Base-by-base conservation (phyloP, 495 filamentous ascomycete genomes). In the Hypomontagnella monticulosa region DNA sequence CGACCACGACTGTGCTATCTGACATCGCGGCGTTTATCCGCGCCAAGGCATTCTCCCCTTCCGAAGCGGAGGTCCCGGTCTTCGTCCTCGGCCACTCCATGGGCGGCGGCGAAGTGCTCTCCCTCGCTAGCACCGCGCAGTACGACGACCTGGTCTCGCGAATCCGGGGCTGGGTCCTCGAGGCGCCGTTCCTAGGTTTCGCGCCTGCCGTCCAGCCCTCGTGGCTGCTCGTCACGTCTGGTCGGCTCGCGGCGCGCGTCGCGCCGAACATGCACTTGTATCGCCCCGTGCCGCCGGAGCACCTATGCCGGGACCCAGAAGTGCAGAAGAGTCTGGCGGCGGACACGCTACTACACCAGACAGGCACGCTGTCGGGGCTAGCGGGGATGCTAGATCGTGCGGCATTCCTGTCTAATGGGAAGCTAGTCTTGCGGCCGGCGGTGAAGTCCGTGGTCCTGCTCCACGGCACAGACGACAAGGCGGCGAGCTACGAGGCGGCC, bases 51-150 rank as follows among this genome's bases (percentile, higher is more conserved):
- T 74, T 73, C 52, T 10, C 37, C 19, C n/a, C 44, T 12, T 32
- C 46, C 2, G 27, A 32, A 7, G 4, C 42, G 4, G 18, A 67
- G 4, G 67, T 83, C 4, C 92, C 93, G 0, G 73, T 94, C 15
- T 97, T 97, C 77, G 82, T 97, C n/a, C 85, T 92, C 73, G 93
- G 93, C 49, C 93, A 96, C 76, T 91, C 88, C 36, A 92, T 85
- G 83, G 93, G 93, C 72, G 93, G 93, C 43, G 90, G 84, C 12
- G 79, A 93, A 66, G 85, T 87, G 11, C 76, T 93, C 3, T 80
- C 79, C 4, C 63, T 86, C 4, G 74, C 75, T 34, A 74, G 69
- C 38, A 76, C 79, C 56, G 66, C 76, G 1, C n/a, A 57, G 27
- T 81, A 83, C 71, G 66, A 76, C 51, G 79, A 82, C 47, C 15